Percentiles rank a stretch among this genome's conserved stretches.
These are phyloP conservation scores for Aspergillus homomorphus DNA, from an alignment of 495 filamentous ascomycete genomes.

Conservation along the genomic window DNA sequence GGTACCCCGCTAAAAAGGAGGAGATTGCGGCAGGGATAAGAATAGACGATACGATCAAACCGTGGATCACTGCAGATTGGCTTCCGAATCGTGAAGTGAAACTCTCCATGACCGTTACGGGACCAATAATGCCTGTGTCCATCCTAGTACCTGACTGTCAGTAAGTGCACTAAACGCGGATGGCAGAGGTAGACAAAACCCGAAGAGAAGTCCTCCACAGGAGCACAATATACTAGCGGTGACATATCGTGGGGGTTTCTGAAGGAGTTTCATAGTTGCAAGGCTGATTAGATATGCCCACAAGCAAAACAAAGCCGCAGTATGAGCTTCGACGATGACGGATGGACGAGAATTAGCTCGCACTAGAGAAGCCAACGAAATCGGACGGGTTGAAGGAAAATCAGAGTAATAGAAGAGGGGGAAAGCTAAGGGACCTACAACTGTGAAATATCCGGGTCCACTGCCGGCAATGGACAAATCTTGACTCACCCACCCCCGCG, in stretches of 20 bases:
- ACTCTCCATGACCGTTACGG: slow-evolving; percentile 56
- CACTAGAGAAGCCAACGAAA: background rate
- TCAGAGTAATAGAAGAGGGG: background rate
- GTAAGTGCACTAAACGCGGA: background rate
- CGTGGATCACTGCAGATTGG: slow-evolving; percentile 54
- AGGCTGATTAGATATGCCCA: background rate
- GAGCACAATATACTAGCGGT: slow-evolving; percentile 20
- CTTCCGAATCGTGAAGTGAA: slow-evolving; percentile 49
- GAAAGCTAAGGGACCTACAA: background rate
- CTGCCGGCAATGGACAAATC: background rate
- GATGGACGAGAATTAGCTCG: background rate
- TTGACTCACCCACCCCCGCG: background rate
- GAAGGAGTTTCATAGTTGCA: slow-evolving; percentile 5
- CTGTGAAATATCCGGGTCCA: background rate
- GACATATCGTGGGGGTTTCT: slow-evolving; percentile 19
- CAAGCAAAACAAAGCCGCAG: background rate
- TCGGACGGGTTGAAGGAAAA: background rate
- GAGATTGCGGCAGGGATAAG: slow-evolving; percentile 60
- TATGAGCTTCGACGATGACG: background rate
- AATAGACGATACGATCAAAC: slow-evolving; percentile 62
- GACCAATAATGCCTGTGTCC: slow-evolving; percentile 63
- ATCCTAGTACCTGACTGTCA: slow-evolving; percentile 27
- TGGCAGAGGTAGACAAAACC: slow-evolving; percentile 5
- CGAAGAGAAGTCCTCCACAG: slow-evolving; percentile 19
- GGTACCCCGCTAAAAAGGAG: slow-evolving; percentile 58